Evolutionary conservation across 306 rosid genomes (phyloP).

Genomic region (Pachyrhizus erosus): DNA sequence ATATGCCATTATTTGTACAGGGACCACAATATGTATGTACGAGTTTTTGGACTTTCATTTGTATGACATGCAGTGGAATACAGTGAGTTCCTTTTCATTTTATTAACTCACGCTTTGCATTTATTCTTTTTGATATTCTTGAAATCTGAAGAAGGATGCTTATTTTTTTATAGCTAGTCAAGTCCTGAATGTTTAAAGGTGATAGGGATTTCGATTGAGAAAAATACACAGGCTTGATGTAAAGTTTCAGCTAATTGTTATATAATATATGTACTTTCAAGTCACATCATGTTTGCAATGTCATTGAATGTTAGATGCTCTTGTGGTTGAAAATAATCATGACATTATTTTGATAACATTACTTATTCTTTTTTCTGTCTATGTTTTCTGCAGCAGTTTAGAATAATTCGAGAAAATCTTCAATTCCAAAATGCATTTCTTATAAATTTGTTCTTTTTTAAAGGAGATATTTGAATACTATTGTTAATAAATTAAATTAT

Average conservation of each 20-base stretch:
- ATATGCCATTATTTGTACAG: slow-evolving; percentile 49
- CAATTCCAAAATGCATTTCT: neutral
- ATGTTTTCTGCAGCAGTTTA: neutral
- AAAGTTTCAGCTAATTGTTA: neutral
- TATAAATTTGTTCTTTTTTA: neutral
- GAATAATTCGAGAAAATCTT: neutral
- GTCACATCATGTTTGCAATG: neutral
- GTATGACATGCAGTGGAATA: slow-evolving; percentile 86
- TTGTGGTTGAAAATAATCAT: neutral
- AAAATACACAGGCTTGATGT: neutral
- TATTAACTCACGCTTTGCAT: neutral
- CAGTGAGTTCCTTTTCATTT: slow-evolving; percentile 68
- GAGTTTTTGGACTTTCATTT: slow-evolving; percentile 79
- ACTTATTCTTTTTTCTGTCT: neutral
- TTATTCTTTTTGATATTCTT: slow-evolving; percentile 9
- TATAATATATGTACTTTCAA: neutral
- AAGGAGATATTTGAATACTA: neutral
- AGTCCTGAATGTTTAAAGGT: slow-evolving; percentile 18
- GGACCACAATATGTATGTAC: slow-evolving; percentile 92
- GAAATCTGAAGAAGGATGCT: neutral
- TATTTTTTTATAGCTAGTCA: neutral
- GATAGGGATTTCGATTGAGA: neutral
- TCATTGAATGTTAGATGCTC: neutral
- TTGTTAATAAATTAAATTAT: neutral
- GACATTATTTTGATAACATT: neutral